Base-by-base conservation (phyloP, 495 filamentous ascomycete species). In the Penicillium bialowiezense region DNA sequence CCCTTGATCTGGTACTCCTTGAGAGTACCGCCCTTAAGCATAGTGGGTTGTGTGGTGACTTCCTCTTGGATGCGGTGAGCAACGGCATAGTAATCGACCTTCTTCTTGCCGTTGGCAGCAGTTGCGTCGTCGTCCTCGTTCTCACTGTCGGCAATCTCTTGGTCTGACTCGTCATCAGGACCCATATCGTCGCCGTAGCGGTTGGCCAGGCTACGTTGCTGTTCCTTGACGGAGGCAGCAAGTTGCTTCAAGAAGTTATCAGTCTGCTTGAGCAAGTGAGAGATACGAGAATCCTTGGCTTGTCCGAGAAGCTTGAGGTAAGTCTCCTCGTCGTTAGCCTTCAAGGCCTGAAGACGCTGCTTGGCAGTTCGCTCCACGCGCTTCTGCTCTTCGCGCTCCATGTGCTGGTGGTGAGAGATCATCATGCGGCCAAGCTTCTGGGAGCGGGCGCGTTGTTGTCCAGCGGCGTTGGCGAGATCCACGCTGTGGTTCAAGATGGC, bases 1-100 rank as follows among this genome's bases (percentile, higher is more conserved):
- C 93, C 93, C 80, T 96, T 97, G 66, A 98, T 35, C 71, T 98
- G 93, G 70, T 98, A 98, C 63, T 98, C 93, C 69, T 98, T 98
- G 38, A 98, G 75, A 3, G 78, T 86, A 59, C 93, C 93, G 53
- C 93, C 93, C 50, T 95, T 87, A 44, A 98, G 81, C 33, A 96
- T 93, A 14, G 55, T 59, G 7, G 93, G 90, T 59, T 98, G 93
- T 40, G 72, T 74, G 3, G 79, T 86, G 48, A 98, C 83, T 43
- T 91, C 88, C 71, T 98, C 93, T 67, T 91, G 89, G 71, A 96
- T 84, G 50, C 89, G 87, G 75, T 98, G 93, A 53, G 93, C 93
- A 50, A 98, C 92, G 48, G 93, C 89, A 66, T 97, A 98, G 77
- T 98, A 98, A 65, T 98, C 95, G 32, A 96, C 86, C 74, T 92